These are phyloP conservation scores for Ceratocystiopsis brevicomis DNA, from an alignment of 2,329 filamentous ascomycete species.

Conservation along the genomic window DNA sequence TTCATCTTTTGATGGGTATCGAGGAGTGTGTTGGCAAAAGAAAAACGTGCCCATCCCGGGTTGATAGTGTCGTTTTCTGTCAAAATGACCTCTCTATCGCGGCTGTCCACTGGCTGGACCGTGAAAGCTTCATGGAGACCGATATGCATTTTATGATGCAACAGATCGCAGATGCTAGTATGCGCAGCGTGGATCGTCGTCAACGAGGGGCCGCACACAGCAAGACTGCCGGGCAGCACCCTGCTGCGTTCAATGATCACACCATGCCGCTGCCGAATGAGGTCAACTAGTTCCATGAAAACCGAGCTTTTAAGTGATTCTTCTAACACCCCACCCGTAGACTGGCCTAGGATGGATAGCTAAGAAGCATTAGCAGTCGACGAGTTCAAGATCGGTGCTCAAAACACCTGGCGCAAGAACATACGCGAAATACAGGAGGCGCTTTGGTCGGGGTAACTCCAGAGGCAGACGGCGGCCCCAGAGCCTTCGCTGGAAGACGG, in stretches of 20 bases:
- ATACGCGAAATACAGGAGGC: neutral
- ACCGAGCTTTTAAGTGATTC: neutral
- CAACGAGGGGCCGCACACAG: neutral
- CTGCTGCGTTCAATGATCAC: conserved; percentile 9
- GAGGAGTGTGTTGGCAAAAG: neutral
- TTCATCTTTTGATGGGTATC: too few species aligned
- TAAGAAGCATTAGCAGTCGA: neutral
- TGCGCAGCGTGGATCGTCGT: neutral
- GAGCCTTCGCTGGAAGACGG: too few species aligned
- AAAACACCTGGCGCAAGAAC: neutral
- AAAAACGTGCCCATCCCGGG: neutral
- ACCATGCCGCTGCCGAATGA: neutral
- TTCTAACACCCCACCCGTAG: too few species aligned
- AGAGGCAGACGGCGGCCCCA: too few species aligned
- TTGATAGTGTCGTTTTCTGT: neutral
- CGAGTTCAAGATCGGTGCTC: neutral
- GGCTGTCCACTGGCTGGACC: neutral
- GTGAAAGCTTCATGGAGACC: neutral
- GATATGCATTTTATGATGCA: neutral
- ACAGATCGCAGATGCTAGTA: neutral
- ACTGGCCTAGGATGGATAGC: conserved; percentile 1
- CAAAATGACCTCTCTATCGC: neutral
- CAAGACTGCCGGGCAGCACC: conserved; percentile 15
- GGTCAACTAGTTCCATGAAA: neutral
- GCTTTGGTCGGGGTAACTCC: too few species aligned